Conservation (phyloP, 2,329 filamentous ascomycete species). For the Pseudogymnoascus sp. region DNA sequence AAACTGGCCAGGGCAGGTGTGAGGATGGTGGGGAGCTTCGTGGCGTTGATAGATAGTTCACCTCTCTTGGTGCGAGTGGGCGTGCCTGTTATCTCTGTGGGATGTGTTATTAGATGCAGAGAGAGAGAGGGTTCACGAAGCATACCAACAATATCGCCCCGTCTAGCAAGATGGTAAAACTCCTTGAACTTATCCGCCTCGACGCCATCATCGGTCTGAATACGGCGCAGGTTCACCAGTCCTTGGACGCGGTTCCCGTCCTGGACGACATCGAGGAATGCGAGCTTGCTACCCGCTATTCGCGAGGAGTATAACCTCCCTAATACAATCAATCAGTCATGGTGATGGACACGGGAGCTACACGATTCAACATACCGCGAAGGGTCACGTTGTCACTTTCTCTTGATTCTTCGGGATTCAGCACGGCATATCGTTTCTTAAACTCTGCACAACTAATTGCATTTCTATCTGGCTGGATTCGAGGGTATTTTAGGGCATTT, state of each 20-base stretch:
- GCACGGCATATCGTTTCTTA: conserved; percentile 26
- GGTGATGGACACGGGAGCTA: background rate
- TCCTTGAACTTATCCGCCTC: conserved; percentile 43
- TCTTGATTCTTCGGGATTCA: conserved; percentile 28
- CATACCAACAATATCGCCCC: conserved; percentile 77
- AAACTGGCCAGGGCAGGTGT: conserved; percentile 73
- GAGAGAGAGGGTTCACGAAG: conserved; percentile 28
- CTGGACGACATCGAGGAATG: conserved; percentile 75
- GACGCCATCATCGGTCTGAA: conserved; percentile 28
- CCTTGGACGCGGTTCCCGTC: conserved; percentile 66
- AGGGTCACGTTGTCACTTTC: conserved; percentile 18
- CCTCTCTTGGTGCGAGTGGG: conserved; percentile 64
- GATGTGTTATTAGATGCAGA: conserved; percentile 12
- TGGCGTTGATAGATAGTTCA: conserved; percentile 65
- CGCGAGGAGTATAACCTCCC: conserved; percentile 70
- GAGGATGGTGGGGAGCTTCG: conserved; percentile 59
- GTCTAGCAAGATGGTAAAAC: conserved; percentile 58
- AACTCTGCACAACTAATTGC: conserved; percentile 29
- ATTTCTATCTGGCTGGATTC: conserved; percentile 30
- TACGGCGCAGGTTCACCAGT: conserved; percentile 58
- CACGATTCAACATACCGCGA: conserved; percentile 20
- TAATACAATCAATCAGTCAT: conserved; percentile 30
- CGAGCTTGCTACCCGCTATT: conserved; percentile 64
- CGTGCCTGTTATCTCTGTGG: conserved; percentile 54
- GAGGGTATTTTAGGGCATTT: conserved; percentile 48